Conservation (phyloP, 176 grass and related monocot species). For the Cenchrus americanus region DNA sequence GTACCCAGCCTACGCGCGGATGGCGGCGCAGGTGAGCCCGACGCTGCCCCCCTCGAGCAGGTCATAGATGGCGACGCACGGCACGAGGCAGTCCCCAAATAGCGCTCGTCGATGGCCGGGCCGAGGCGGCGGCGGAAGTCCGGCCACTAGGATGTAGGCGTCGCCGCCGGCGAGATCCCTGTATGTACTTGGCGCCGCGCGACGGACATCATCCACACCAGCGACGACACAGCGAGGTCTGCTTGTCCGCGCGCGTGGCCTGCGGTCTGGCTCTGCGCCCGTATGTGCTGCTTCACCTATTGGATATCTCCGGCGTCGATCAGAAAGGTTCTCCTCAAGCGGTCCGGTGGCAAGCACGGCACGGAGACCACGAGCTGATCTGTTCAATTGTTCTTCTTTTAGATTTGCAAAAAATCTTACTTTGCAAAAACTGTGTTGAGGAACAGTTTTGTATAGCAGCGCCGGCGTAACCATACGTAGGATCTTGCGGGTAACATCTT, state of each 20-base stretch:
- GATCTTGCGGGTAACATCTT: slow-evolving; percentile 4
- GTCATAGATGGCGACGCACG: slow-evolving; percentile 8
- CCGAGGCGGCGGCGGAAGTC: slow-evolving; percentile 37
- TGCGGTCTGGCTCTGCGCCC: neutral
- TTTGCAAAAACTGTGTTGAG: neutral
- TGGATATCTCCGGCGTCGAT: neutral
- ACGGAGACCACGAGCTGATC: neutral
- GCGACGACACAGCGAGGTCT: slow-evolving; percentile 36
- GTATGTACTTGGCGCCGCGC: slow-evolving; percentile 28
- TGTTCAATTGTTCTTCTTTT: neutral
- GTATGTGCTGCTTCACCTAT: slow-evolving; percentile 11
- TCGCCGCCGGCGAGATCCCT: neutral
- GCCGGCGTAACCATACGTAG: slow-evolving; percentile 17
- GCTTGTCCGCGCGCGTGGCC: neutral
- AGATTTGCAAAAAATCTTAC: neutral
- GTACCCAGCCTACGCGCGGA: slow-evolving; percentile 4
- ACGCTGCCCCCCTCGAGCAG: neutral
- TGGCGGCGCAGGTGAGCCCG: neutral
- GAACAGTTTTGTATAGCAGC: neutral
- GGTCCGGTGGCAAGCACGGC: no score
- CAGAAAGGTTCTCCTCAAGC: slow-evolving; percentile 15
- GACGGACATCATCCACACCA: slow-evolving; percentile 42
- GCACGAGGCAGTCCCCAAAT: slow-evolving; percentile 53
- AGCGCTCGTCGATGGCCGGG: slow-evolving; percentile 13
- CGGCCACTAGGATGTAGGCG: neutral